Conservation (phyloP, 202 grass and related monocot species). For the Hordeum pubiflorum region DNA sequence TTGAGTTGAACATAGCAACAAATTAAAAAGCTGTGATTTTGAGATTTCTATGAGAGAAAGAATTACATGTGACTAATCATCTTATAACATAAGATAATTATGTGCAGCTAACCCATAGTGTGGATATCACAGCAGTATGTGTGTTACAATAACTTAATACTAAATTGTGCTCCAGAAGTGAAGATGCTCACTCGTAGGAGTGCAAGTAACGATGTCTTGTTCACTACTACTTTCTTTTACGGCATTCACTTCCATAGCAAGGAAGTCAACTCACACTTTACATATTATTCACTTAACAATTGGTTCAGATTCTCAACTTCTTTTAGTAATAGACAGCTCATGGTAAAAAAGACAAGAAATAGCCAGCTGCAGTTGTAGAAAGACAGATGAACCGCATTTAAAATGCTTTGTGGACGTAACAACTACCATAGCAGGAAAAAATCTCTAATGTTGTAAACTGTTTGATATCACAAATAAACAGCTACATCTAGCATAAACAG, state of each 20-base stretch:
- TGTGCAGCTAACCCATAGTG: neutral
- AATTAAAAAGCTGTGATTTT: neutral
- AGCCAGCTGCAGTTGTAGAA: neutral
- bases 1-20: neutral
- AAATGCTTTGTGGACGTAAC: slow-evolving; percentile 72
- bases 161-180: neutral
- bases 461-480: slow-evolving; percentile 25
- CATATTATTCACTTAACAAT: neutral
- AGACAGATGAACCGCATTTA: slow-evolving; percentile 16
- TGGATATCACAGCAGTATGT: neutral
- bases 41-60: neutral
- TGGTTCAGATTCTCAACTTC: neutral
- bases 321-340: no score
- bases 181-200: neutral
- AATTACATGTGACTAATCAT: neutral
- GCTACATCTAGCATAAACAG: neutral
- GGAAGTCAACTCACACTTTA: neutral
- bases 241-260: neutral
- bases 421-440: slow-evolving; percentile 66
- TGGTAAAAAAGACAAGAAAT: neutral
- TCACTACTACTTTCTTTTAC: neutral
- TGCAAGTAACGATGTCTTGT: neutral
- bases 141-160: neutral
- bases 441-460: slow-evolving; percentile 60
- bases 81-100: neutral